A percentile compares a stretch with the other conserved stretches of the same genome.
Evolutionary conservation across 306 rosid genomes (phyloP).

Genomic region (Quercus alba): DNA sequence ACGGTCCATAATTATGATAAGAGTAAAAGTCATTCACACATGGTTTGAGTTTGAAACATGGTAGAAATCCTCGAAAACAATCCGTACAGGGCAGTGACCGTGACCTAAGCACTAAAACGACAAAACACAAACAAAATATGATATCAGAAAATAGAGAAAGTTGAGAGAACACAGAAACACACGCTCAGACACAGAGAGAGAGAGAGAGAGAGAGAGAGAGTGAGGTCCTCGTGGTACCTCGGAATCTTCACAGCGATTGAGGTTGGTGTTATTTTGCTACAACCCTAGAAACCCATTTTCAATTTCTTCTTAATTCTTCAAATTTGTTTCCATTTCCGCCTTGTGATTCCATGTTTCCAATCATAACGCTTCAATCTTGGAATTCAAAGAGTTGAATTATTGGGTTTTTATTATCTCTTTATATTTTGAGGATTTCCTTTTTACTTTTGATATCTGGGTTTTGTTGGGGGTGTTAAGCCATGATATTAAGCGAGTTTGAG

Average conservation of each 20-base stretch:
- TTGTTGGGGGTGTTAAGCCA: neutral
- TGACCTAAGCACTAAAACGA: neutral
- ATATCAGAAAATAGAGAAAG: neutral
- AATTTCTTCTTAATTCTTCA: neutral
- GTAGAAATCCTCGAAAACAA: neutral
- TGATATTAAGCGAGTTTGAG: neutral
- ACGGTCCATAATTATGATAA: neutral
- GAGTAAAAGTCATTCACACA: neutral
- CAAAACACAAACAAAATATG: neutral
- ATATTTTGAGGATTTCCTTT: neutral
- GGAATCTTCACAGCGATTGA: neutral
- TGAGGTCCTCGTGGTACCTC: neutral
- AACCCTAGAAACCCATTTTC: slow-evolving; percentile 3
- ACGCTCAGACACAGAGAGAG: neutral
- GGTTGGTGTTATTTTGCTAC: slow-evolving; percentile 5
- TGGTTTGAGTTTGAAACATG: no score
- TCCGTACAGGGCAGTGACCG: neutral
- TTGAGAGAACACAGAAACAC: neutral
- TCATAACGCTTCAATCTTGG: no score
- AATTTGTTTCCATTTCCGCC: neutral
- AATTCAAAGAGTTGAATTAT: neutral
- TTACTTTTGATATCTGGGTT: neutral
- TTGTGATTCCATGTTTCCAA: neutral
- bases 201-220: neutral
- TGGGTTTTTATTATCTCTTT: neutral